Evolutionary conservation across 768 basidiomycete genomes (phyloP), one percentile per base, ranked within the genome.

Genomic region (Russula sp.): DNA sequence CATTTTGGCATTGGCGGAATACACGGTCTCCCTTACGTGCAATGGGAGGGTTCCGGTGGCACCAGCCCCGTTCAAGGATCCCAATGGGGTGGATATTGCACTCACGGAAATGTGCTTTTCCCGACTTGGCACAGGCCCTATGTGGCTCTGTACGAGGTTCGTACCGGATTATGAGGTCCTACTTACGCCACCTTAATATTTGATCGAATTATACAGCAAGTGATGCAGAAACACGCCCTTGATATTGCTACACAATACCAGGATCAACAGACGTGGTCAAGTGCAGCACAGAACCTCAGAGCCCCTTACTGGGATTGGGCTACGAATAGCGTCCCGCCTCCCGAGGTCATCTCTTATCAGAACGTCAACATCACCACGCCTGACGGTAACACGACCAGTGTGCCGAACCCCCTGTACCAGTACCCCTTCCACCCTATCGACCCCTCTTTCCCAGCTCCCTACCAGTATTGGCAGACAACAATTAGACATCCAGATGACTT

Each of bases 241-340:
- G 64, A 70, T 7, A 78, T 81, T 28, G 81, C 81, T 2, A 65
- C 69, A 14, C 76, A 69, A 1, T 83, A 82, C 70, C 24, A 54
- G 5, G 73, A 72, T 0, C 67, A 57, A 54, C 34, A 34, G 3
- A 61, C 24, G 11, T 80, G 77, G 76, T 59, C 69, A 26, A 55
- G 70, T 22, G 78, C 76, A 0, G 79, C 80, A 4, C n/a, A 52
- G n/a, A 59, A 69, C 20, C 70, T 80, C 10, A 76, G 79, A 20
- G 71, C 75, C 49, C 79, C 79, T 2, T 83, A 77, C 72, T 83
- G 81, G 81, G 81, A 83, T 70, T 83, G 81, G 81, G 80, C 80
- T 4, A 54, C 42, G 3, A 74, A 76, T 20, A 32, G 70, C 2
- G 71, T 76, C 16, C 78, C 77, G 40, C 79, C 80, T 5, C 59